Conservation (phyloP, 352 stramenopile genomes). For the Phytophthora agathidicida region DNA sequence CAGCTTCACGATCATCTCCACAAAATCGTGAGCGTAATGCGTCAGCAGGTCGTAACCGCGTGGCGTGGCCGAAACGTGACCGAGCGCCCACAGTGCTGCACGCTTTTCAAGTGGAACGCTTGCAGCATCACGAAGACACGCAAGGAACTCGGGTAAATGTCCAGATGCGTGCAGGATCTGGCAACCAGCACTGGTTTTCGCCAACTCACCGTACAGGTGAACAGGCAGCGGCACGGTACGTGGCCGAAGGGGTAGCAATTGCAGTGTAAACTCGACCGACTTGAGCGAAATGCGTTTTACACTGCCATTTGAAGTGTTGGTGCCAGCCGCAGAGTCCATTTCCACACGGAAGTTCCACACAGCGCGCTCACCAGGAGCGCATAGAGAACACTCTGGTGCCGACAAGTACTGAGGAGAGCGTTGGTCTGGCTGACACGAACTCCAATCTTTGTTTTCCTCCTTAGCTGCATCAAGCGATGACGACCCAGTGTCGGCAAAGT, state of each 20-base stretch:
- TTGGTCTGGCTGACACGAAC: slow-evolving; percentile 84
- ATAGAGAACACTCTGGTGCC: slow-evolving; percentile 77
- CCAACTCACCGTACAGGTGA: slow-evolving; percentile 86
- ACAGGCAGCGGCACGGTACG: slow-evolving; percentile 81
- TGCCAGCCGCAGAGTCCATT: slow-evolving; percentile 64
- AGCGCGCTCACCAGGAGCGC: slow-evolving; percentile 77
- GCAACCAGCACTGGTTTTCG: slow-evolving; percentile 83
- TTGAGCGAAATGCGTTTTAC: slow-evolving; percentile 87
- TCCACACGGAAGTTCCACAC: slow-evolving; percentile 92
- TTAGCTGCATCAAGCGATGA: slow-evolving; percentile 59
- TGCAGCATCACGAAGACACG: slow-evolving; percentile 77
- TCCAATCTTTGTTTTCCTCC: slow-evolving; percentile 92
- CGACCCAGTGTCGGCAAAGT: slow-evolving; percentile 73
- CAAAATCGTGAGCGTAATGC: slow-evolving; percentile 80
- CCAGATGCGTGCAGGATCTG: slow-evolving; percentile 81
- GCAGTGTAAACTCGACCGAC: slow-evolving; percentile 89
- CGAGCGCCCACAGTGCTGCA: slow-evolving; percentile 84
- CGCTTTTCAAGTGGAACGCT: slow-evolving; percentile 86
- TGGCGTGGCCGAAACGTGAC: slow-evolving; percentile 81
- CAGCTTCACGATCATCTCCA: slow-evolving; percentile 89
- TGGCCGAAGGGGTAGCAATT: slow-evolving; percentile 79
- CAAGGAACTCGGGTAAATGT: slow-evolving; percentile 86
- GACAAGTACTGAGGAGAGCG: slow-evolving; percentile 70
- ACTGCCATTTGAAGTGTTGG: slow-evolving; percentile 47
- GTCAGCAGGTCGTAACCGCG: slow-evolving; percentile 83